Percentiles rank a stretch among this genome's conserved stretches.
phyloP scores from a whole-genome alignment of 345 rosid genomes.

The Eucalyptus paniculata region DNA sequence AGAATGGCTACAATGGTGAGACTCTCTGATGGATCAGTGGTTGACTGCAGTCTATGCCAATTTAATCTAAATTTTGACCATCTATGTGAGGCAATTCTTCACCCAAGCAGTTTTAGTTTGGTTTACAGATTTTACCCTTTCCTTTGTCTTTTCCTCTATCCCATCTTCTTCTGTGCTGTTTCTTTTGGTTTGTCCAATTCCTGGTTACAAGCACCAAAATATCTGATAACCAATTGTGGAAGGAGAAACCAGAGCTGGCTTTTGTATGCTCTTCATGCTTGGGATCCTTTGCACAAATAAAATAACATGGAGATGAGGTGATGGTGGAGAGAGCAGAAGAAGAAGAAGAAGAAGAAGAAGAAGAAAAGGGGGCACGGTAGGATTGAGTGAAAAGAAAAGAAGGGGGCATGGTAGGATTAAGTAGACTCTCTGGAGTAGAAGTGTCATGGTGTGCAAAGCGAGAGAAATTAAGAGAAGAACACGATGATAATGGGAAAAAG shows the following conservation, averaged over 20 bases:
- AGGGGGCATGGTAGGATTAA: background rate
- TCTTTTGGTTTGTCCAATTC: background rate
- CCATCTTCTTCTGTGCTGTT: background rate
- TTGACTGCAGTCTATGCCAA: background rate
- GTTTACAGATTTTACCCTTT: background rate
- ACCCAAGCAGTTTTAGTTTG: background rate
- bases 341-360: background rate
- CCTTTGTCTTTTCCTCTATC: background rate
- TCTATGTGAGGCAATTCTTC: background rate
- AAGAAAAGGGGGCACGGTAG: background rate
- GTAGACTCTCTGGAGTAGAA: background rate
- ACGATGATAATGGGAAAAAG: background rate
- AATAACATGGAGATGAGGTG: background rate
- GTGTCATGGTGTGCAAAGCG: background rate
- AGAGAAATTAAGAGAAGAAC: background rate
- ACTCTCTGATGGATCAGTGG: background rate
- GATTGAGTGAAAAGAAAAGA: background rate
- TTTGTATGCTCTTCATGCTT: background rate
- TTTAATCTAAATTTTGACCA: background rate
- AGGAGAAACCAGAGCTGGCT: background rate
- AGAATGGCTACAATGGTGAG: background rate
- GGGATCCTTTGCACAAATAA: background rate
- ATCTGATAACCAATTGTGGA: background rate
- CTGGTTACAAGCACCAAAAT: background rate
- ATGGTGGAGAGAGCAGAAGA: background rate